Conservation (phyloP, 179 eudicot genomes). For the Silene vulgaris region DNA sequence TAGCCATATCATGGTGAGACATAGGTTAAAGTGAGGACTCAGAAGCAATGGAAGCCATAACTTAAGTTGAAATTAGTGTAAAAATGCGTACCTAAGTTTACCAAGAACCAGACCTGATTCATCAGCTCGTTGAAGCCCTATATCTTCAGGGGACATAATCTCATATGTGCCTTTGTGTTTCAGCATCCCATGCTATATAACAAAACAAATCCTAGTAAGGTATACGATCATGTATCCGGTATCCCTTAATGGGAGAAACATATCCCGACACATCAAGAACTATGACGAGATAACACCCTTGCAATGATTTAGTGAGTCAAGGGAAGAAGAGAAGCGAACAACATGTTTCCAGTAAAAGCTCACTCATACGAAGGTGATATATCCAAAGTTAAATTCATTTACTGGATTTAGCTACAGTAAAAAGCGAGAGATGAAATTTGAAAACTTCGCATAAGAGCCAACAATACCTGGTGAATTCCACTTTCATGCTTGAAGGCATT, state of each 20-base stretch:
- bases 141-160: slow-evolving; percentile 93
- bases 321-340: background rate
- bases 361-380: background rate
- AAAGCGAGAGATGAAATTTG: background rate
- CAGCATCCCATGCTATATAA: slow-evolving; percentile 83
- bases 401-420: background rate
- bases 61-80: background rate
- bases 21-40: background rate
- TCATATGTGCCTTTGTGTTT: slow-evolving; percentile 86
- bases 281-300: background rate
- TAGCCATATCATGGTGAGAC: background rate
- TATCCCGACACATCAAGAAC: background rate
- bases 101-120: slow-evolving; percentile 96
- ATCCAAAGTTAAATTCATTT: background rate
- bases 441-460: background rate
- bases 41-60: slow-evolving; percentile 4
- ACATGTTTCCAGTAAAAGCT: background rate
- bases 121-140: slow-evolving; percentile 77
- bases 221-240: background rate
- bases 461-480: slow-evolving; percentile 84
- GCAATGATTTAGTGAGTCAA: background rate
- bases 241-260: background rate
- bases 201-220: slow-evolving; percentile 16
- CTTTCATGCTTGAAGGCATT: slow-evolving; percentile 99
- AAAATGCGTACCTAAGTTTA: slow-evolving; percentile 67